phyloP scores from a whole-genome alignment of 106 monocot species.

The Dendrobium huoshanense region DNA sequence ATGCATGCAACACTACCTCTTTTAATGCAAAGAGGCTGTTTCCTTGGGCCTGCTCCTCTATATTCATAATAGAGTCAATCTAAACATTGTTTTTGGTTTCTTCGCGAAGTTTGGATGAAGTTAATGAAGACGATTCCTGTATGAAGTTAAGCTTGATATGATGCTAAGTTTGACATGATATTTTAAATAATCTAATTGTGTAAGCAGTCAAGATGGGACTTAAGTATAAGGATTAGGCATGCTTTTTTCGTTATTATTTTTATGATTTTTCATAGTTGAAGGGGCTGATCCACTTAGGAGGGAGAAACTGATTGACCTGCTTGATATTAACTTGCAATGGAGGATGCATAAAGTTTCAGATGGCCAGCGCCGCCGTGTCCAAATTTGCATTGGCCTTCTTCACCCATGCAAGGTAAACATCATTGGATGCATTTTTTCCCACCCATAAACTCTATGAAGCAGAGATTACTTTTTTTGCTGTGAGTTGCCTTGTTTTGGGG shows the following conservation, averaged over 20 bases:
- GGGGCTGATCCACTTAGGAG: slow-evolving; percentile 86
- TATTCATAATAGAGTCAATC: not conserved
- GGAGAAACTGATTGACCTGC: slow-evolving; percentile 80
- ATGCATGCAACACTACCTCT: too few relatives aligned
- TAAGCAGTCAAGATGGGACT: not conserved
- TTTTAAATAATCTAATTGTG: not conserved
- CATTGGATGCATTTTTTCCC: not conserved
- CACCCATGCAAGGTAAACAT: slow-evolving; percentile 74
- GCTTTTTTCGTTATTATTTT: slow-evolving; percentile 6
- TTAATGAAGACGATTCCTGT: too few relatives aligned
- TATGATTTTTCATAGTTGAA: slow-evolving; percentile 57
- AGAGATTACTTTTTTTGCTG: not conserved
- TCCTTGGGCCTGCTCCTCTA: too few relatives aligned
- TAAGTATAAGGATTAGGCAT: not conserved
- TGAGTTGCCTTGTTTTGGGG: not conserved
- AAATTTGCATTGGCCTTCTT: slow-evolving; percentile 99
- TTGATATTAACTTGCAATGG: slow-evolving; percentile 94
- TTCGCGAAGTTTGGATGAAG: too few relatives aligned
- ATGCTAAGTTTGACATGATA: too few relatives aligned
- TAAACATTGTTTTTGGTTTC: not conserved
- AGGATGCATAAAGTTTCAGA: slow-evolving; percentile 99
- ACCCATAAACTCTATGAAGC: not conserved
- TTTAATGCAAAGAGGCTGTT: too few relatives aligned
- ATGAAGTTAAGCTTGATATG: too few relatives aligned
- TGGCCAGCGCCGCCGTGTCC: slow-evolving; percentile 89